Base-by-base conservation (phyloP, 257 asterid genomes). In the Lycium barbarum region DNA sequence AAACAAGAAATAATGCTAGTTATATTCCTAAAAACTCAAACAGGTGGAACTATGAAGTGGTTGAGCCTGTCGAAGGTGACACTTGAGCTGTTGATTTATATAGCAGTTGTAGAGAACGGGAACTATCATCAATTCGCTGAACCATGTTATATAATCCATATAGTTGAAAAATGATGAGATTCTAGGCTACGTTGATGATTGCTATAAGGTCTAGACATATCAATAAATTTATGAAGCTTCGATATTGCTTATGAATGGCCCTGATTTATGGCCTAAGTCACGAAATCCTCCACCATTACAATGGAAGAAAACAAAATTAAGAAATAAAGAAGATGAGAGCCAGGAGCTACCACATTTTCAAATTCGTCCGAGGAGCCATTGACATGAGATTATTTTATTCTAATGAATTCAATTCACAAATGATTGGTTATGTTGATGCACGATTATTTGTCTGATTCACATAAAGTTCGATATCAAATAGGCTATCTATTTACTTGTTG, bases 61-160 rank as follows among this genome's bases (percentile, higher is more conserved):
- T 20, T 20, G 5, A 26, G 12, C 12, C 63, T 6, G 4, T 53
- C 7, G 51, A 61, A n/a, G 74, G 72, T 11, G 82, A 83, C 5
- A 10, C 26, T 18, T 79, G 36, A 17, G 66, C 4, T 6, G 55
- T 83, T 3, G 81, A 84, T 22, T 47, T 79, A 12, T 40, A 40
- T 12, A 38, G 88, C 7, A 57, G 73, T 14, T 82, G 80, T n/a
- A 85, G 58, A 62, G 54, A 58, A 17, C 85, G 87, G 74, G 55
- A 88, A 2, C 59, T 83, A 0, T 61, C 13, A 1, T 66, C 79
- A 2, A 72, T 85, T 55, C 79, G 84, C 2, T 83, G 84, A 47
- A 17, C 61, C 83, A 86, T 83, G 83, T 68, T 13, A 45, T 15
- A 67, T 9, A 0, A 35, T 5, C 10, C 7, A 66, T 33, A 33